A percentile compares a stretch with the other conserved stretches of the same genome.
Conservation (phyloP, 2,329 filamentous ascomycete species). For the Aspergillus hortae region DNA sequence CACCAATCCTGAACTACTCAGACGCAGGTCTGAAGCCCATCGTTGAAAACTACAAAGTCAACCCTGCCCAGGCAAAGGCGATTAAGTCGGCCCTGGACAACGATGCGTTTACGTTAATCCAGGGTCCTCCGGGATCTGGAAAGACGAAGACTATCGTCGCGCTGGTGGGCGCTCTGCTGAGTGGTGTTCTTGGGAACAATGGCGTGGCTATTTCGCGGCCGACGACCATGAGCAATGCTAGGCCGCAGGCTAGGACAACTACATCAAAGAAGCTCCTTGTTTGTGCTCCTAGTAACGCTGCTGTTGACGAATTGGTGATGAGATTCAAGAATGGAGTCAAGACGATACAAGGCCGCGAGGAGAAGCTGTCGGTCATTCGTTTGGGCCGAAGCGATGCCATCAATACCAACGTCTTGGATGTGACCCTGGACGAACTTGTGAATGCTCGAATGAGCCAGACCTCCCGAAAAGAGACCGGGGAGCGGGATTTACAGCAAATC, state of each 20-base stretch:
- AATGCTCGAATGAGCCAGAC: conserved; percentile 61
- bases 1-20: conserved; percentile 77
- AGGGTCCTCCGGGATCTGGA: conserved; percentile 92
- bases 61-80: conserved; percentile 83
- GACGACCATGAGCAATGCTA: conserved; percentile 33
- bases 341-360: conserved; percentile 66
- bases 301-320: conserved; percentile 92
- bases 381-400: conserved; percentile 89
- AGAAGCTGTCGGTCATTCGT: conserved; percentile 82
- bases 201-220: conserved; percentile 48
- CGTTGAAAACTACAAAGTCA: conserved; percentile 76
- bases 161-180: conserved; percentile 84
- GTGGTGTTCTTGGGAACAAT: conserved; percentile 51
- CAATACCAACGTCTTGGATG: conserved; percentile 81
- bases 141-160: conserved; percentile 98
- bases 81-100: conserved; percentile 91
- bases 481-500: conserved; percentile 59
- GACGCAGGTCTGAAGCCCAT: conserved; percentile 67
- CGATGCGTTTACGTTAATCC: conserved; percentile 93
- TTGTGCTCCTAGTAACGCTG: conserved; percentile 97
- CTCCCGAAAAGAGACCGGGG: conserved; percentile 43
- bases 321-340: conserved; percentile 85
- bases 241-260: conserved; percentile 32
- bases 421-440: conserved; percentile 90
- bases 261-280: conserved; percentile 81